Percentiles rank a stretch among this genome's conserved stretches.
phyloP scores from a whole-genome alignment of 1,139 yeast genomes.

The Eremothecium cymbalariae region DNA sequence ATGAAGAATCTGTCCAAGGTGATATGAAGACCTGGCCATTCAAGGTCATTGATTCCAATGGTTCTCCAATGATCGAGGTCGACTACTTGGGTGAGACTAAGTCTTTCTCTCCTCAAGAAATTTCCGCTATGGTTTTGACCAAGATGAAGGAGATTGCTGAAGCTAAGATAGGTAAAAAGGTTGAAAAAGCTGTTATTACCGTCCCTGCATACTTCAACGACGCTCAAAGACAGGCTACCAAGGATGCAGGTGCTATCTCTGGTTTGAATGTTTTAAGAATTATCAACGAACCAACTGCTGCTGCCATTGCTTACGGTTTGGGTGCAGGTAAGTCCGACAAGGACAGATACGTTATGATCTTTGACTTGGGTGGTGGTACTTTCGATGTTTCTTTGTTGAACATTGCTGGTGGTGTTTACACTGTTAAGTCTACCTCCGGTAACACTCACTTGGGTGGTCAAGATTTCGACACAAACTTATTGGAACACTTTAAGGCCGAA shows the following conservation, averaged over 20 bases:
- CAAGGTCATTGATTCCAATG: slow-evolving; percentile 79
- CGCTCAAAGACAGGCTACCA: slow-evolving; percentile 97
- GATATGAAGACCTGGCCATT: slow-evolving; percentile 88
- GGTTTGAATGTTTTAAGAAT: slow-evolving; percentile 94
- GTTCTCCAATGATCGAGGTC: slow-evolving; percentile 88
- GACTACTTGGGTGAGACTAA: slow-evolving; percentile 88
- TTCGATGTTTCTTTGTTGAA: slow-evolving; percentile 94
- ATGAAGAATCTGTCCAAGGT: slow-evolving; percentile 85
- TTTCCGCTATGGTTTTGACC: slow-evolving; percentile 91
- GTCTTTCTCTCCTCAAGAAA: slow-evolving; percentile 93
- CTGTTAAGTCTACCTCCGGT: slow-evolving; percentile 99
- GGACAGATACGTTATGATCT: slow-evolving; percentile 85
- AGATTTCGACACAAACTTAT: slow-evolving; percentile 95
- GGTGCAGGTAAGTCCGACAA: slow-evolving; percentile 86
- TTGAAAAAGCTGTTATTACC: slow-evolving; percentile 90
- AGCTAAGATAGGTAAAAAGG: slow-evolving; percentile 88
- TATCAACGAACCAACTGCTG: slow-evolving; percentile 97
- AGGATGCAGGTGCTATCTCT: slow-evolving; percentile 97
- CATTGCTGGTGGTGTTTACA: slow-evolving; percentile 98
- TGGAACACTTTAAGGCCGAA: slow-evolving; percentile 88
- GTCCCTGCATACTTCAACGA: slow-evolving; percentile 98
- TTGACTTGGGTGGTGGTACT: slow-evolving; percentile 98
- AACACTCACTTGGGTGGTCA: slow-evolving; percentile 99
- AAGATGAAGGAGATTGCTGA: slow-evolving; percentile 98
- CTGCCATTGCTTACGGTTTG: slow-evolving; percentile 97